Evolutionary conservation across 345 rosid genomes (phyloP).

Genomic region (Gossypium longicalyx): DNA sequence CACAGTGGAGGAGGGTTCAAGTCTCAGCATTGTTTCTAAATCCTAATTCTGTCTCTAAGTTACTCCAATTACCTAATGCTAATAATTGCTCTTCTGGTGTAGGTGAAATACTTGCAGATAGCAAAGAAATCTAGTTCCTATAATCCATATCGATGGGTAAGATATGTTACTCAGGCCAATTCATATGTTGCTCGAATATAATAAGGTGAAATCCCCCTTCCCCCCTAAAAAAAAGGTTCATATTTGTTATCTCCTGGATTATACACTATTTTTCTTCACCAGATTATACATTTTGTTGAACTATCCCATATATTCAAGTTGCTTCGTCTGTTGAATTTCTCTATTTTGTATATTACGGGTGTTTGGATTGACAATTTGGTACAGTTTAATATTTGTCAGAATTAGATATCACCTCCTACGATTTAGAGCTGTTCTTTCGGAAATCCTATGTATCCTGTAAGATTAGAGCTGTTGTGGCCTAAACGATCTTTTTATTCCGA

Average conservation of each 20-base stretch:
- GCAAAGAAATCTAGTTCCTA: constrained; percentile 76
- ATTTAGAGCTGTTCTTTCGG: not conserved
- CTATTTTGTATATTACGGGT: not conserved
- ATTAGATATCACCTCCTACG: not conserved
- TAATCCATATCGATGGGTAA: constrained; percentile 96
- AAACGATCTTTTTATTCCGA: too few relatives aligned
- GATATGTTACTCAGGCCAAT: constrained; percentile 96
- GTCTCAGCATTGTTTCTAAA: not conserved
- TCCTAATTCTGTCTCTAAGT: not conserved
- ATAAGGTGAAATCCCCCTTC: constrained; percentile 10
- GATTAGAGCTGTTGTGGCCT: too few relatives aligned
- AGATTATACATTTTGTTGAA: not conserved
- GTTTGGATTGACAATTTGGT: not conserved
- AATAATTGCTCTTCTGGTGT: constrained; percentile 20
- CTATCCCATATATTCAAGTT: not conserved
- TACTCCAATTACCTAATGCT: not conserved
- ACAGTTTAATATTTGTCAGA: not conserved
- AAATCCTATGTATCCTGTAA: too few relatives aligned
- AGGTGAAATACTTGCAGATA: constrained; percentile 98
- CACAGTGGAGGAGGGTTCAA: not conserved
- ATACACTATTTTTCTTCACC: not conserved
- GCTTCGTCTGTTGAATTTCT: not conserved
- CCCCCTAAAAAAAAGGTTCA: not conserved
- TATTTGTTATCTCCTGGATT: not conserved
- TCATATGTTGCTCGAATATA: constrained; percentile 85